Evolutionary conservation across 2,329 filamentous ascomycete genomes (phyloP).

Genomic region (Trichophyton benhamiae): DNA sequence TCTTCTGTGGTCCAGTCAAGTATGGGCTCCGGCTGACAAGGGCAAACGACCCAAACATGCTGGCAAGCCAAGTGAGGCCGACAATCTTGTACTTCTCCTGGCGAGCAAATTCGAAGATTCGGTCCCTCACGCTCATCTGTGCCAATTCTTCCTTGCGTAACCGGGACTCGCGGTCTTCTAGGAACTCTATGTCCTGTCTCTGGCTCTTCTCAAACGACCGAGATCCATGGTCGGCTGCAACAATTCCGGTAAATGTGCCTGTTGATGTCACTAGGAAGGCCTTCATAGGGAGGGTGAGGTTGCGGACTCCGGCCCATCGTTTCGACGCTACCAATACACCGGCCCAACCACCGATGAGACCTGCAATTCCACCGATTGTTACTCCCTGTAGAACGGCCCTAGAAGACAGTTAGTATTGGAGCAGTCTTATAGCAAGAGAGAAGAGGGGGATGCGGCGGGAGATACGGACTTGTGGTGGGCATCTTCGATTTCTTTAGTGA

Average conservation of each 20-base stretch:
- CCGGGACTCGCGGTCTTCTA: slow-evolving; percentile 49
- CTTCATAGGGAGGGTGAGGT: slow-evolving; percentile 78
- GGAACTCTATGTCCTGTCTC: slow-evolving; percentile 57
- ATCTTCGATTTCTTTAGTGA: slow-evolving; percentile 84
- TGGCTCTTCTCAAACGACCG: slow-evolving; percentile 57
- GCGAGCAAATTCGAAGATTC: slow-evolving; percentile 58
- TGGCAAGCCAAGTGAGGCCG: slow-evolving; percentile 65
- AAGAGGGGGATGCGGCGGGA: slow-evolving; percentile 6
- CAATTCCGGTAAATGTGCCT: slow-evolving; percentile 76
- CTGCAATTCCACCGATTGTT: slow-evolving; percentile 55
- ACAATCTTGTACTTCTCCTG: slow-evolving; percentile 81
- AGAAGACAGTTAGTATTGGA: slow-evolving; percentile 12
- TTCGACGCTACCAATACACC: slow-evolving; percentile 56
- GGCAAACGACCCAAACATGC: slow-evolving; percentile 61
- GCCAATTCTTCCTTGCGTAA: slow-evolving; percentile 42
- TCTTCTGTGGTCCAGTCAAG: slow-evolving; percentile 65
- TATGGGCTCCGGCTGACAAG: slow-evolving; percentile 68
- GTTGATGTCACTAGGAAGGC: slow-evolving; percentile 76
- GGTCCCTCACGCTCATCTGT: slow-evolving; percentile 47
- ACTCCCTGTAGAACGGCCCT: slow-evolving; percentile 69
- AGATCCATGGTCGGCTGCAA: slow-evolving; percentile 65
- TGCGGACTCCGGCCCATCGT: slow-evolving; percentile 65
- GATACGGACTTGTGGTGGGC: slow-evolving; percentile 60
- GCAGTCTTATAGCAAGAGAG: background rate
- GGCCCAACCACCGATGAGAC: slow-evolving; percentile 52